Percentiles rank a stretch among this genome's conserved stretches.
phyloP scores from a whole-genome alignment of 176 grass and related monocot genomes.

The Phragmites australis region DNA sequence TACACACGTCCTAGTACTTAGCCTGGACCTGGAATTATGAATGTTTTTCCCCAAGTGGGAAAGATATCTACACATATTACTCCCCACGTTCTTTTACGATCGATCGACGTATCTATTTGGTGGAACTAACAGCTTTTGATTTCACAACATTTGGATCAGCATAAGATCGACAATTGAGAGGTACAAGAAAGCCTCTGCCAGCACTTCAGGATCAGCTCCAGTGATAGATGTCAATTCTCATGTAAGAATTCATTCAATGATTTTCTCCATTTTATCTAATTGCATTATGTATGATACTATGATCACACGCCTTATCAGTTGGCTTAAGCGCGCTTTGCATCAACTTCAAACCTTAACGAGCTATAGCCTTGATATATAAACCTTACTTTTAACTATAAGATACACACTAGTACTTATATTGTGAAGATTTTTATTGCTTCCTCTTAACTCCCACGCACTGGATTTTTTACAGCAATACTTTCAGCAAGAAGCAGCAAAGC shows the following conservation, averaged over 20 bases:
- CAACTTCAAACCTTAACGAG: background rate
- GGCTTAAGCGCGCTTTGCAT: background rate
- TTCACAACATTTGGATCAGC: slow-evolving; percentile 34
- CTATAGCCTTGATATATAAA: background rate
- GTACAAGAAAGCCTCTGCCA: slow-evolving; percentile 82
- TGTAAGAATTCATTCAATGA: slow-evolving; percentile 37
- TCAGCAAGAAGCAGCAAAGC: slow-evolving; percentile 69
- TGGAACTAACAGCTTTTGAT: background rate
- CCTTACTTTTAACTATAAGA: background rate
- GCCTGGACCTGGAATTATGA: background rate
- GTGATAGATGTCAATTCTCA: slow-evolving; percentile 70
- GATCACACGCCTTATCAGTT: background rate
- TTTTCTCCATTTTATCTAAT: background rate
- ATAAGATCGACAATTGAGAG: slow-evolving; percentile 79
- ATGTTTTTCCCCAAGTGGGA: background rate
- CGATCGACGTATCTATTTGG: no score
- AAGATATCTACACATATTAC: background rate
- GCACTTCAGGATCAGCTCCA: slow-evolving; percentile 60
- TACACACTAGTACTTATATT: background rate
- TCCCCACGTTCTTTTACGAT: background rate
- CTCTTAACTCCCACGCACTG: background rate
- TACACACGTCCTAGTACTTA: background rate
- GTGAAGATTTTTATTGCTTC: background rate
- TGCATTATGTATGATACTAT: background rate
- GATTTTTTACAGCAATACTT: slow-evolving; percentile 65